These are phyloP conservation scores for Entomortierella beljakovae DNA, from an alignment of 192 early-diverging fungal genomes.

Conservation along the genomic window DNA sequence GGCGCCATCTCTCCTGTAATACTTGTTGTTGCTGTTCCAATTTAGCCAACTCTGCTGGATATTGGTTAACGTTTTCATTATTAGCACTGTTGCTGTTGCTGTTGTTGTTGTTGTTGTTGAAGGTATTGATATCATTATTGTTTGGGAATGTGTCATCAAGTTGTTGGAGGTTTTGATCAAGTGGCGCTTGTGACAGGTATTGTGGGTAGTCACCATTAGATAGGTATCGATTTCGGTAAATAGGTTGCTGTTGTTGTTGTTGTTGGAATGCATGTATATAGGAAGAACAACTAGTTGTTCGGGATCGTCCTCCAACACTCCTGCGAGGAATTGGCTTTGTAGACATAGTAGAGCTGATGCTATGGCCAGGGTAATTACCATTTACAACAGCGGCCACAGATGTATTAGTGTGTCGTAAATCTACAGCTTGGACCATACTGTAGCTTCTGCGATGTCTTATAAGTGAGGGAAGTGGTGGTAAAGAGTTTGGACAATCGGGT, in stretches of 20 bases:
- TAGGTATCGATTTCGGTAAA: slow-evolving; percentile 25
- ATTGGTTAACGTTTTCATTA: not conserved
- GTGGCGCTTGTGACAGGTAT: slow-evolving; percentile 18
- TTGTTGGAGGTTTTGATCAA: too few relatives aligned
- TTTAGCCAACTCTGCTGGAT: slow-evolving; percentile 15
- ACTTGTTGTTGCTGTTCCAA: slow-evolving; percentile 28
- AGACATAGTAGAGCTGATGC: not conserved
- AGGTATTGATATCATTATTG: not conserved
- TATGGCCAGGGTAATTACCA: not conserved
- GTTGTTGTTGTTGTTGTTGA: slow-evolving; percentile 6
- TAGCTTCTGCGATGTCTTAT: slow-evolving; percentile 26
- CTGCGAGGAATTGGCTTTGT: not conserved
- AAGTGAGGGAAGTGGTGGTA: slow-evolving; percentile 3
- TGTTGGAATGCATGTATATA: not conserved
- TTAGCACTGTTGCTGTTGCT: not conserved
- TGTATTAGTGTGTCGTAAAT: not conserved
- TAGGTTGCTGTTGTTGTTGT: slow-evolving; percentile 1
- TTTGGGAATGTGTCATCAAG: slow-evolving; percentile 18
- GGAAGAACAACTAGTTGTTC: not conserved
- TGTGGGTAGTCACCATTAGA: slow-evolving; percentile 15
- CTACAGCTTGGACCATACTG: slow-evolving; percentile 22
- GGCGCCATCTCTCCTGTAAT: slow-evolving; percentile 39
- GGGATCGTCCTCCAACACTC: not conserved
- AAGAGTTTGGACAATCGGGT: not conserved
- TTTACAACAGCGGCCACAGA: not conserved